Evolutionary conservation across 169 alveolate genomes (phyloP).

Genomic region (Cryptosporidium ubiquitum): DNA sequence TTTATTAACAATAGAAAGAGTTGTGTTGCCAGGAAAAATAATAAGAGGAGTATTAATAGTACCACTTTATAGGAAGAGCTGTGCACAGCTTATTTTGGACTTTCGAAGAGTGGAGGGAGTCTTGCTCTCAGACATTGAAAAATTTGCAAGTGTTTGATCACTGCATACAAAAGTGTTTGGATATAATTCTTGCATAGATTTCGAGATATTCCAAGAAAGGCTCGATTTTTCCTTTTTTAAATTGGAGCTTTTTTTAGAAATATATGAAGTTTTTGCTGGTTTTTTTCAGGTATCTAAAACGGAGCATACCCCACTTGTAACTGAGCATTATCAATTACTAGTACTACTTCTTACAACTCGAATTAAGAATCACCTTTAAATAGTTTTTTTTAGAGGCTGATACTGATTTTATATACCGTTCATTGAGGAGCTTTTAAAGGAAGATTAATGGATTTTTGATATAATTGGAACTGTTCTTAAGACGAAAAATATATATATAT

Average conservation of each 20-base stretch:
- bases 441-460: conserved; percentile 1
- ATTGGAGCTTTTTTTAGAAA: not conserved
- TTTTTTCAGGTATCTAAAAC: not conserved
- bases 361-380: not conserved
- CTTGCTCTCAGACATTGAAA: not conserved
- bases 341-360: not conserved
- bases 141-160: not conserved
- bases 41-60: conserved; percentile 4
- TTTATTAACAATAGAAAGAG: conserved; percentile 10
- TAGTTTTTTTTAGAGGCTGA: not conserved
- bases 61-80: not conserved
- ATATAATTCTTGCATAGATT: not conserved
- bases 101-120: not conserved
- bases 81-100: not conserved
- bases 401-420: not conserved
- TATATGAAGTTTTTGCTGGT: not conserved
- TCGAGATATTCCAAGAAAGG: not conserved
- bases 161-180: not conserved
- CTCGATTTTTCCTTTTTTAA: not conserved
- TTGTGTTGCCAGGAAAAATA: conserved; percentile 1
- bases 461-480: not conserved
- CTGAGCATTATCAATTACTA: not conserved
- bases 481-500: not conserved
- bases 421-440: not conserved
- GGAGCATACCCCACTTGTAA: not conserved